Evolutionary conservation across 1,284 basidiomycete species (phyloP).

Genomic region (Amylostereum areolatum): DNA sequence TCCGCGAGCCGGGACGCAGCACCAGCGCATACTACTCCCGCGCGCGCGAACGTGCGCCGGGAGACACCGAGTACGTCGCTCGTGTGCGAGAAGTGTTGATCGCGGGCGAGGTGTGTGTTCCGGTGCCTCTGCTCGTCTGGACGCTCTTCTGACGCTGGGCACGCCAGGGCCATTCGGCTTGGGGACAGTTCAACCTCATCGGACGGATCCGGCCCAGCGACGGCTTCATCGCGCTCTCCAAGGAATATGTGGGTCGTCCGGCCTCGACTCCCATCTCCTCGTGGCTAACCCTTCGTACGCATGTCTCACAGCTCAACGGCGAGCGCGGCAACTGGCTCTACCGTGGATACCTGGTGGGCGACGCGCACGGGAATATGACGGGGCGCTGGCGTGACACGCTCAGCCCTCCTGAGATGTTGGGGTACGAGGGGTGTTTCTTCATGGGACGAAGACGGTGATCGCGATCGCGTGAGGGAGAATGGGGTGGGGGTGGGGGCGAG

Average conservation of each 20-base stretch:
- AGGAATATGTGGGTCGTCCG: constrained; percentile 59
- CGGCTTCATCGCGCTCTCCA: constrained; percentile 64
- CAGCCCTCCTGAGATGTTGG: constrained; percentile 45
- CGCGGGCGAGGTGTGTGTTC: constrained; percentile 54
- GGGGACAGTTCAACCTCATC: constrained; percentile 70
- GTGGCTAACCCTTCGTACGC: neutral
- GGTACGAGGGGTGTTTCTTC: constrained; percentile 73
- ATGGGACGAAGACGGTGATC: constrained; percentile 56
- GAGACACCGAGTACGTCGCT: constrained; percentile 11
- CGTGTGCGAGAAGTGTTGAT: constrained; percentile 58
- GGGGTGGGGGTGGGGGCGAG: too few species aligned
- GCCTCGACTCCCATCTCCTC: neutral
- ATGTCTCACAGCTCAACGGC: constrained; percentile 44
- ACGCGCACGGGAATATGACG: constrained; percentile 52
- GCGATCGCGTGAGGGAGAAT: neutral
- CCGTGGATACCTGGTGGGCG: constrained; percentile 67
- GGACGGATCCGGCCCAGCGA: constrained; percentile 67
- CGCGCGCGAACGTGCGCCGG: constrained; percentile 13
- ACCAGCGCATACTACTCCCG: constrained; percentile 36
- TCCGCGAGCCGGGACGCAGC: constrained; percentile 32
- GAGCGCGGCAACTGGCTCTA: constrained; percentile 75
- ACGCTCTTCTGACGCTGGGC: neutral
- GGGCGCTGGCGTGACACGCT: constrained; percentile 75
- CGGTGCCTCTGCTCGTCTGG: neutral
- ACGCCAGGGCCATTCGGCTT: constrained; percentile 68